Percentiles rank a stretch among this genome's conserved stretches.
Conservation (phyloP, 768 basidiomycete species). For the Paxillus ammoniavirescens region DNA sequence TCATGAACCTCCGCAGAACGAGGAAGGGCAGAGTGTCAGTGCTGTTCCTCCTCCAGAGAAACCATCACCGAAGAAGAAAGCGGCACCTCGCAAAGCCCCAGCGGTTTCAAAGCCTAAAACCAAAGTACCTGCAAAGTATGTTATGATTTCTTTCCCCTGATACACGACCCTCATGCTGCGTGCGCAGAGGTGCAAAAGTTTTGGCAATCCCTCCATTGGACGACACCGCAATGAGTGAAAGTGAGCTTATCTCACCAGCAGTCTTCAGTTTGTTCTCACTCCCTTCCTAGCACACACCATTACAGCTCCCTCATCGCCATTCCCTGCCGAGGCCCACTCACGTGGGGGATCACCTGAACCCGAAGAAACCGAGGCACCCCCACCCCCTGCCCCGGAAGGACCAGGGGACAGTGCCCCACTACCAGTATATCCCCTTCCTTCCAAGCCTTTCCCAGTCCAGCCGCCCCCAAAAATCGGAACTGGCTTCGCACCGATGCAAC, state of each 20-base stretch:
- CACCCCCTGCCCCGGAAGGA: conserved; percentile 30
- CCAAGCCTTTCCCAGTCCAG: conserved; percentile 83
- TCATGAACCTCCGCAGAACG: conserved; percentile 27
- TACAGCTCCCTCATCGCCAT: conserved; percentile 73
- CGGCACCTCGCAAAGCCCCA: conserved; percentile 42
- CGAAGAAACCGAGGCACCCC: conserved; percentile 34
- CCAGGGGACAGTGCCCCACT: conserved; percentile 54
- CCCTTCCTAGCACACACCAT: conserved; percentile 51
- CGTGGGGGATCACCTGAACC: conserved; percentile 47
- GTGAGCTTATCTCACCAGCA: conserved; percentile 34
- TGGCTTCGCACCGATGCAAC: conserved; percentile 64
- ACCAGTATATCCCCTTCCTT: conserved; percentile 74
- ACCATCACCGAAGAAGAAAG: conserved; percentile 48
- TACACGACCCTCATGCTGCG: neutral
- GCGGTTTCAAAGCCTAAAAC: conserved; percentile 35
- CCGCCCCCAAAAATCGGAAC: conserved; percentile 73
- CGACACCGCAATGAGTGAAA: conserved; percentile 61
- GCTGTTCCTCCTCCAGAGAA: conserved; percentile 29
- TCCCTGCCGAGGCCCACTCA: conserved; percentile 43
- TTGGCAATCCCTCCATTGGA: conserved; percentile 40
- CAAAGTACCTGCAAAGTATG: conserved; percentile 32
- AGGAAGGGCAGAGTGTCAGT: conserved; percentile 18
- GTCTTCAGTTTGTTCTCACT: neutral
- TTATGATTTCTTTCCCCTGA: neutral
- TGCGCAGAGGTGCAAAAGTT: conserved; percentile 28